phyloP scores from a whole-genome alignment of 257 asterid genomes.

The Solanum bulbocastanum region DNA sequence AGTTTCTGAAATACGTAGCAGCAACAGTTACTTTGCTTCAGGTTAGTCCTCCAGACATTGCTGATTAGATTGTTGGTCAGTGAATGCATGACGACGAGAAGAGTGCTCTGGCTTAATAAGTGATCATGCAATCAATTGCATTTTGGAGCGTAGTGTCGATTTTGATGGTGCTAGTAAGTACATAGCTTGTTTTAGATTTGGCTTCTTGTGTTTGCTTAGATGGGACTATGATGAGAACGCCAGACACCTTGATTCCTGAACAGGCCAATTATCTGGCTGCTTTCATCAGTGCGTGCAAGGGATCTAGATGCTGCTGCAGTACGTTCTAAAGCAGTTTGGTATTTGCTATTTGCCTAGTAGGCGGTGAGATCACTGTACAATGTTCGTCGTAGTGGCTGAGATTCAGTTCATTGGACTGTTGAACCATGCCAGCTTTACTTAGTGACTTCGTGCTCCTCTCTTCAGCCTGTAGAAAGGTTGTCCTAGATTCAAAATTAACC shows the following conservation, averaged over 20 bases:
- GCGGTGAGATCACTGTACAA: neutral
- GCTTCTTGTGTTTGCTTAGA: neutral
- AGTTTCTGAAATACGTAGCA: constrained; percentile 10
- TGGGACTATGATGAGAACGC: neutral
- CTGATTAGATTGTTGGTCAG: neutral
- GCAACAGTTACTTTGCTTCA: neutral
- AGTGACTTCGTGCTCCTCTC: neutral
- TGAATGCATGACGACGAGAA: neutral
- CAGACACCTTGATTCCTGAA: neutral
- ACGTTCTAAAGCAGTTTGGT: neutral
- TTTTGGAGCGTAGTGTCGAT: neutral
- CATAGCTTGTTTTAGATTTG: neutral
- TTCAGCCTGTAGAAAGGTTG: neutral
- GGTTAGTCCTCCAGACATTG: neutral
- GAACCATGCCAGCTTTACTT: neutral
- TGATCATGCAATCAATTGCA: neutral
- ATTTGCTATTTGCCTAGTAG: neutral
- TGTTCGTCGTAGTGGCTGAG: neutral
- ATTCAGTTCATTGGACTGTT: neutral
- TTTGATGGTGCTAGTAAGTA: neutral
- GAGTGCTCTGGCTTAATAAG: neutral
- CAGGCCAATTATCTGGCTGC: neutral
- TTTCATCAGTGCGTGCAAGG: neutral
- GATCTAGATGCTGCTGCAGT: neutral
- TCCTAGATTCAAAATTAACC: neutral